A percentile compares a stretch with the other conserved stretches of the same genome.
These are phyloP conservation scores for Psilocybe tampanensis DNA, from an alignment of 768 basidiomycete genomes.

Conservation along the genomic window DNA sequence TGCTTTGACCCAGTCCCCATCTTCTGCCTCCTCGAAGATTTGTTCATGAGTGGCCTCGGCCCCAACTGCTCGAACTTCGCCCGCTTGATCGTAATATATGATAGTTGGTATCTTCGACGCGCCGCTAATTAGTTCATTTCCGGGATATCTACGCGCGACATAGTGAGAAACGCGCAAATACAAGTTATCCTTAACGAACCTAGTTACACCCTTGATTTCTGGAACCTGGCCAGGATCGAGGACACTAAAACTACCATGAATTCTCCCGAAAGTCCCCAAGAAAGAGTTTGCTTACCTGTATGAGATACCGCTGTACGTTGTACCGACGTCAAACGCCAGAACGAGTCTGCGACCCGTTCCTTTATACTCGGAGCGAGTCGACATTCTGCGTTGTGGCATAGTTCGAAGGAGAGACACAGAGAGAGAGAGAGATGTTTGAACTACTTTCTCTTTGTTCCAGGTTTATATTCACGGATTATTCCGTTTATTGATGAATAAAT, in stretches of 20 bases:
- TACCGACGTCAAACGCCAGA: constrained; percentile 45
- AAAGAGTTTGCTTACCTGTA: too few species aligned
- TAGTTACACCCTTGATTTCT: too few species aligned
- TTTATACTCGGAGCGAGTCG: constrained; percentile 26
- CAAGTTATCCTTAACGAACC: too few species aligned
- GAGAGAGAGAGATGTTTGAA: too few species aligned
- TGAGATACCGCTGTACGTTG: constrained; percentile 43
- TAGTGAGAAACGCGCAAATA: too few species aligned
- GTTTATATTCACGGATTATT: too few species aligned
- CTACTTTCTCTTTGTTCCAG: too few species aligned
- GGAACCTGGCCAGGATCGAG: too few species aligned
- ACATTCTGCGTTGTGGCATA: not conserved
- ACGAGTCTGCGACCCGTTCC: constrained; percentile 41
- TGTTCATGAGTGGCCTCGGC: constrained; percentile 46
- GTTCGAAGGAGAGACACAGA: not conserved
- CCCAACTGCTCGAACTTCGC: constrained; percentile 41
- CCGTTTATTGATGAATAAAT: too few species aligned
- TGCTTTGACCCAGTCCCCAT: constrained; percentile 44
- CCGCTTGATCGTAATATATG: constrained; percentile 44
- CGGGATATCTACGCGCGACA: constrained; percentile 22
- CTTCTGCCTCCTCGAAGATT: constrained; percentile 40
- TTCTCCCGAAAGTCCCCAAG: too few species aligned
- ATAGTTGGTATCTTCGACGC: too few species aligned
- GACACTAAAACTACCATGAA: too few species aligned
- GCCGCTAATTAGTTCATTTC: constrained; percentile 20